Percentiles rank a stretch among this genome's conserved stretches.
Evolutionary conservation across 2,329 filamentous ascomycete species (phyloP).

Genomic region (Laburnicola sp.): DNA sequence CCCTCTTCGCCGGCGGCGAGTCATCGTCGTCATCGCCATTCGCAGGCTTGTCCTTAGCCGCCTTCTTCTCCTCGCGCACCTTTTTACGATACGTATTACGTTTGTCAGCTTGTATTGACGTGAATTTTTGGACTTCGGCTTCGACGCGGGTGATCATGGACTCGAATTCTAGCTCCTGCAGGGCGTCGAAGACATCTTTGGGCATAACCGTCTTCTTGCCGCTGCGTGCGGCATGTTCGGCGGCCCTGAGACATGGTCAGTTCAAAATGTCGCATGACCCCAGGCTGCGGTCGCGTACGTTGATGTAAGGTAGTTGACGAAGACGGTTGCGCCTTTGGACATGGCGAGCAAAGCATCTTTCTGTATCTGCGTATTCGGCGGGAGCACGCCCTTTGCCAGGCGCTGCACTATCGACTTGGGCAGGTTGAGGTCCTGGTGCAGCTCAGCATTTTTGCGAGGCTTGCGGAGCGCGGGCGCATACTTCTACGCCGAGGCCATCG

Average conservation of each 20-base stretch:
- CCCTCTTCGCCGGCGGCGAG: slow-evolving; percentile 56
- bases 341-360: slow-evolving; percentile 79
- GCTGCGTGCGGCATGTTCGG: slow-evolving; percentile 67
- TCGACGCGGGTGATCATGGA: slow-evolving; percentile 72
- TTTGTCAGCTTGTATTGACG: slow-evolving; percentile 72
- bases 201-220: slow-evolving; percentile 79
- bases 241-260: slow-evolving; percentile 60
- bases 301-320: slow-evolving; percentile 77
- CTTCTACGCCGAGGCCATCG: slow-evolving; percentile 50
- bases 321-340: slow-evolving; percentile 80
- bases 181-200: slow-evolving; percentile 73
- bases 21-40: slow-evolving; percentile 47
- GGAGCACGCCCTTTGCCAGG: slow-evolving; percentile 77
- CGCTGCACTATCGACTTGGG: slow-evolving; percentile 81
- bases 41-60: slow-evolving; percentile 20
- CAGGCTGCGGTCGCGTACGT: slow-evolving; percentile 57
- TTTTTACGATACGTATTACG: slow-evolving; percentile 73
- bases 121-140: slow-evolving; percentile 77
- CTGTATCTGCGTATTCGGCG: slow-evolving; percentile 80
- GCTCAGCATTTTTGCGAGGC: slow-evolving; percentile 1
- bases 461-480: slow-evolving; percentile 21
- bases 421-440: slow-evolving; percentile 64
- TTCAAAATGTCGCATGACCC: neutral
- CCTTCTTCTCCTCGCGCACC: slow-evolving; percentile 65
- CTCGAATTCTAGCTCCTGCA: slow-evolving; percentile 75